phyloP scores from a whole-genome alignment of 768 basidiomycete species.

The Kwoniella heveanensis region DNA sequence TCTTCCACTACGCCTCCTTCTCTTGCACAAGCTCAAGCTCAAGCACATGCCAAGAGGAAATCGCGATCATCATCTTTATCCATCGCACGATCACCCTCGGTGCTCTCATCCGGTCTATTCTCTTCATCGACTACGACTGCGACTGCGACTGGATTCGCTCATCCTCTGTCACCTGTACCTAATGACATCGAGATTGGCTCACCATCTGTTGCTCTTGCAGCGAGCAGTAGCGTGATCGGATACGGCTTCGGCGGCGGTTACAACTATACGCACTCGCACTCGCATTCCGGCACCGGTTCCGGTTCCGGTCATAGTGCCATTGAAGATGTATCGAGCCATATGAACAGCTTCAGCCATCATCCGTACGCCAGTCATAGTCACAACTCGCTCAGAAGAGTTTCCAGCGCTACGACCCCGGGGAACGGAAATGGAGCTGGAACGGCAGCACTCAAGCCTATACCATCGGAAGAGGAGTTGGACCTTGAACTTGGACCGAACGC shows the following conservation, averaged over 20 bases:
- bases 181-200: not conserved
- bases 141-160: not conserved
- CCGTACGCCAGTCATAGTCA: not conserved
- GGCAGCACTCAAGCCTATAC: not conserved
- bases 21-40: not conserved
- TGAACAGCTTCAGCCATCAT: slow-evolving; percentile 1
- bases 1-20: not conserved
- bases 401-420: not conserved
- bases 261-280: not conserved
- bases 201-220: not conserved
- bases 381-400: not conserved
- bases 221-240: not conserved
- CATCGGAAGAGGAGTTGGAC: not conserved
- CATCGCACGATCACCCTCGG: slow-evolving; percentile 29
- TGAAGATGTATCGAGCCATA: not conserved
- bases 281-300: not conserved
- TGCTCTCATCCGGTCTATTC: slow-evolving; percentile 17
- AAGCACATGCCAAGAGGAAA: not conserved
- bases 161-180: slow-evolving; percentile 1
- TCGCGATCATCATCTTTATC: slow-evolving; percentile 21
- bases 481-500: not conserved
- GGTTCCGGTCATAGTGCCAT: not conserved
- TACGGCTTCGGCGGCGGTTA: not conserved
- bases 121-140: not conserved
- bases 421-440: not conserved